Evolutionary conservation across 805 yeast genomes (phyloP), one percentile per base, ranked within the genome.

Genomic region (Wickerhamomyces alni): DNA sequence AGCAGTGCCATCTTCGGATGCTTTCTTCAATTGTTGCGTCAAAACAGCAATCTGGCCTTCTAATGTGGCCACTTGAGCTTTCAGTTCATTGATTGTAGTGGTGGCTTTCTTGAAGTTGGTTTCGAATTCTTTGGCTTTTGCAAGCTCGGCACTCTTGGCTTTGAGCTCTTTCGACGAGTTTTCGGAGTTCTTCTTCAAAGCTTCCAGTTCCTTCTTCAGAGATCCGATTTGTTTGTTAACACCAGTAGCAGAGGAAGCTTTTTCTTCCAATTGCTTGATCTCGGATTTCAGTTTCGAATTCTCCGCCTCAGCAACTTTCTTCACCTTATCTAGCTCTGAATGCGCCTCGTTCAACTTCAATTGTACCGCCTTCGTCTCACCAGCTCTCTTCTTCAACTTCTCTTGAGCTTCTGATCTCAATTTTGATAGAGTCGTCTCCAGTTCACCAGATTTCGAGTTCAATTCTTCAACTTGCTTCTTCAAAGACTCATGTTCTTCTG

Each of bases 401-500:
- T 63, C 63, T 29, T 58, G 58, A n/a, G 58, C 56, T 27, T 51
- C 52, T 17, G 50, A 48, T 28, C 41, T 50, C 19, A 54, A 36
- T 17, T 46, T 45, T 6, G 43, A 44, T 5, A 51, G 38, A 48
- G 48, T 56, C 7, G 35, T 43, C 12, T 36, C 45, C 29, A 45
- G 43, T 33, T 47, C 58, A n/a, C 29, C 41, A 18, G 37, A 40
- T 30, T 51, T 54, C 33, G 30, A 48, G 22, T 40, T 45, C 42
- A 61, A 42, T 17, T 44, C 45, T 17, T 45, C 56, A 19, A 59
- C 52, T 38, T 62, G 52, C 10, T 47, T 57, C 46, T 64, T 63
- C 41, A 69, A 50, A 12, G 50, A 52, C n/a, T 60, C 58, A 41
- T 66, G 58, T 43, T 71, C 75, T 5, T 54, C 66, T 7, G 77